Conservation (phyloP, 805 yeast genomes). For the Metschnikowia bowlesiae region DNA sequence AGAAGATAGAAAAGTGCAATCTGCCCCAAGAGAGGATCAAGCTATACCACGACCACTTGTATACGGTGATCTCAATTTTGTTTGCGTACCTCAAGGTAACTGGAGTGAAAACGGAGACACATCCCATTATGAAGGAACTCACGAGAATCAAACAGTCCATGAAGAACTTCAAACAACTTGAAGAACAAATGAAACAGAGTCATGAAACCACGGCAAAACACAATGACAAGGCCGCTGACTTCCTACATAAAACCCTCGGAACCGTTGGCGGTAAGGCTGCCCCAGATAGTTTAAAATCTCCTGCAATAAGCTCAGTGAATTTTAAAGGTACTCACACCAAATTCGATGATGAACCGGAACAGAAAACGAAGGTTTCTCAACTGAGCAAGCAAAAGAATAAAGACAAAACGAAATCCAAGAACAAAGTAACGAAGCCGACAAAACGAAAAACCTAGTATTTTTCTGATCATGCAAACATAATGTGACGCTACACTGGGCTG, state of each 20-base stretch:
- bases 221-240: conserved; percentile 39
- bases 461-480: background rate
- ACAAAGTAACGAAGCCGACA: conserved; percentile 5
- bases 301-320: conserved; percentile 51
- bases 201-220: conserved; percentile 19
- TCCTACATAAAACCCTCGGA: conserved; percentile 45
- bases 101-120: conserved; percentile 54
- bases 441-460: background rate
- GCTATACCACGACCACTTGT: conserved; percentile 40
- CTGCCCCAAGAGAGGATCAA: conserved; percentile 23
- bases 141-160: conserved; percentile 64
- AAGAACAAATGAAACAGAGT: conserved; percentile 18
- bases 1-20: conserved; percentile 23
- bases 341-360: conserved; percentile 28
- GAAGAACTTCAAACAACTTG: conserved; percentile 47
- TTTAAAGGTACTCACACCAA: conserved; percentile 54
- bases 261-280: conserved; percentile 30
- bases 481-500: background rate
- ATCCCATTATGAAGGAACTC: conserved; percentile 65
- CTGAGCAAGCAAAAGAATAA: background rate
- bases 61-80: conserved; percentile 51
- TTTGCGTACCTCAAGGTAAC: conserved; percentile 55
- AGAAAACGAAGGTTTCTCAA: background rate
- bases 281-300: conserved; percentile 25
- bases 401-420: background rate